Percentiles rank a stretch among this genome's conserved stretches.
Evolutionary conservation across 352 stramenopile species (phyloP).

Genomic region (Plasmopara viticola): DNA sequence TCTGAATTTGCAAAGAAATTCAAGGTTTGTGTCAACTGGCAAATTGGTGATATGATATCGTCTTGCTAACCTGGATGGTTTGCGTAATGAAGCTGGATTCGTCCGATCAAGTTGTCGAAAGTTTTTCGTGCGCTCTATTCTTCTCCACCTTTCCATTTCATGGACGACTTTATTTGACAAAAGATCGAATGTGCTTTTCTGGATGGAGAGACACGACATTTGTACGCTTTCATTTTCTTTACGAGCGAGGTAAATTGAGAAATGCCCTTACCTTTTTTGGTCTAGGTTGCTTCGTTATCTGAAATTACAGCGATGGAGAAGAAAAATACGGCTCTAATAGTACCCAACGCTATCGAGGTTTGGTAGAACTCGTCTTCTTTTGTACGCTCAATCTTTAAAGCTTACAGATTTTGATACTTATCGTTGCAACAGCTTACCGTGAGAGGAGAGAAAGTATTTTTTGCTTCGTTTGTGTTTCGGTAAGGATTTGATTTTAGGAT

Average conservation of each 20-base stretch:
- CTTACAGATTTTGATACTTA: not conserved
- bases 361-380: not conserved
- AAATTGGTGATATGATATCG: too few relatives aligned
- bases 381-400: not conserved
- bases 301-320: conserved; percentile 73
- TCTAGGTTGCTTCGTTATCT: conserved; percentile 66
- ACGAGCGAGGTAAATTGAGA: not conserved
- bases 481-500: conserved; percentile 13
- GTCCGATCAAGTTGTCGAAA: conserved; percentile 77
- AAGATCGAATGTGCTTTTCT: conserved; percentile 69
- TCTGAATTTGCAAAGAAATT: conserved; percentile 83
- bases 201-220: conserved; percentile 79
- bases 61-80: too few relatives aligned
- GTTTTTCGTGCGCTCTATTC: conserved; percentile 76
- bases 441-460: conserved; percentile 67
- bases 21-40: conserved; percentile 31
- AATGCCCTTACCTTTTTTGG: not conserved
- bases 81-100: conserved; percentile 34
- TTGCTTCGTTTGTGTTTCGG: conserved; percentile 81
- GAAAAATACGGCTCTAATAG: conserved; percentile 81
- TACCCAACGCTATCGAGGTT: conserved; percentile 83
- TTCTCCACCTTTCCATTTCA: conserved; percentile 79
- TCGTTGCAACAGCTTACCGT: conserved; percentile 38
- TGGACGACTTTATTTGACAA: conserved; percentile 71
- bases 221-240: conserved; percentile 27